These are phyloP conservation scores for Talaromyces proteolyticus DNA, from an alignment of 495 filamentous ascomycete species.

Conservation along the genomic window DNA sequence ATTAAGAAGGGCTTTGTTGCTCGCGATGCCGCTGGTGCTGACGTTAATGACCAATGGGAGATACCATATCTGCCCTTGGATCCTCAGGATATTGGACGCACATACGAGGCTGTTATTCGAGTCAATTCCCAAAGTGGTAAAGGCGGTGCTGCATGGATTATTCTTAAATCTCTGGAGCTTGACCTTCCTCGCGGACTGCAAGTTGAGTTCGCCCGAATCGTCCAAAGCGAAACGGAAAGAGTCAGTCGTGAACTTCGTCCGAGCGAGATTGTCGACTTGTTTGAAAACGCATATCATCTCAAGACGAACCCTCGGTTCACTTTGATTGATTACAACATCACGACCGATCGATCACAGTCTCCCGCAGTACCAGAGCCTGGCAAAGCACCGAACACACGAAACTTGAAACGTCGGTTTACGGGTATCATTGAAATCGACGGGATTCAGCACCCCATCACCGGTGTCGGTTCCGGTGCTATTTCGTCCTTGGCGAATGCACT, in stretches of 20 bases:
- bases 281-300: conserved; percentile 81
- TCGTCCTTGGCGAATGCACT: conserved; percentile 84
- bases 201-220: conserved; percentile 82
- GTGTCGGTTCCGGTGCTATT: conserved; percentile 84
- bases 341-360: conserved; percentile 72
- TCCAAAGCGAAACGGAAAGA: conserved; percentile 70
- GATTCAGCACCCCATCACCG: conserved; percentile 68
- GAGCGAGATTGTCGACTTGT: conserved; percentile 77
- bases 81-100: conserved; percentile 88
- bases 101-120: conserved; percentile 94
- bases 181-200: conserved; percentile 92
- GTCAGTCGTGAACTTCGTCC: conserved; percentile 77
- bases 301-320: conserved; percentile 74
- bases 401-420: conserved; percentile 76
- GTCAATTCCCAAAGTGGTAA: conserved; percentile 97
- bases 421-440: conserved; percentile 84
- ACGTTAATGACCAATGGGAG: conserved; percentile 56
- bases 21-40: conserved; percentile 54
- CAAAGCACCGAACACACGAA: conserved; percentile 66
- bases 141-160: conserved; percentile 92
- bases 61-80: conserved; percentile 93
- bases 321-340: conserved; percentile 90
- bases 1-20: conserved; percentile 93
- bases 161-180: conserved; percentile 80
- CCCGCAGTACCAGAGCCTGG: conserved; percentile 64